A percentile compares a stretch with the other conserved stretches of the same genome.
These are phyloP conservation scores for Aspergillus sparsus DNA, from an alignment of 495 filamentous ascomycete species.

Conservation along the genomic window DNA sequence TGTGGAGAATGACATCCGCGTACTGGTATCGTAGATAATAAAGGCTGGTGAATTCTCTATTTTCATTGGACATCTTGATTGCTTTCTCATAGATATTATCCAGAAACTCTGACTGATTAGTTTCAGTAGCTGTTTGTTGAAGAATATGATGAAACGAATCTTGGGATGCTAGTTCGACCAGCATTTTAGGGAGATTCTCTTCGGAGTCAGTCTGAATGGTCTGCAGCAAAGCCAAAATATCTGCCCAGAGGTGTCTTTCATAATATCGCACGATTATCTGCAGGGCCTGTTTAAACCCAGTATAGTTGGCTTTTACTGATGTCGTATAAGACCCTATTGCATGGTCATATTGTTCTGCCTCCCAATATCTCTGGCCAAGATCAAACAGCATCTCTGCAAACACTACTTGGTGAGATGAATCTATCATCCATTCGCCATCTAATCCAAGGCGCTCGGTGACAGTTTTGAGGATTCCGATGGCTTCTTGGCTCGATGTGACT, in stretches of 20 bases:
- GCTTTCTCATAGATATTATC: conserved; percentile 34
- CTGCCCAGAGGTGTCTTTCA: conserved; percentile 25
- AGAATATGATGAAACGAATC: conserved; percentile 33
- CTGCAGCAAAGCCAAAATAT: conserved; percentile 34
- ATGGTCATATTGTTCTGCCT: conserved; percentile 28
- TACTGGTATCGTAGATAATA: conserved; percentile 27
- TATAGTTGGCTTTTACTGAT: conserved; percentile 15
- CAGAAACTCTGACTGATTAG: conserved; percentile 31
- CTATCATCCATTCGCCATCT: conserved; percentile 16
- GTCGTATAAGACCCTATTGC: conserved; percentile 16
- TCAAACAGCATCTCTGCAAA: conserved; percentile 26
- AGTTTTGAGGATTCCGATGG: conserved; percentile 27
- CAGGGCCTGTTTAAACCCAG: conserved; percentile 22
- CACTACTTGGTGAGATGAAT: not conserved
- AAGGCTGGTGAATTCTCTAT: conserved; percentile 17
- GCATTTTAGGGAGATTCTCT: conserved; percentile 22
- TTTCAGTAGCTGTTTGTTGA: conserved; percentile 29
- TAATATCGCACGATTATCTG: conserved; percentile 32
- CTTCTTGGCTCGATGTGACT: conserved; percentile 29
- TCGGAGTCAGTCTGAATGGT: conserved; percentile 26
- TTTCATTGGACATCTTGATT: conserved; percentile 26
- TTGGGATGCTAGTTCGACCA: conserved; percentile 29
- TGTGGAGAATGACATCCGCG: conserved; percentile 24
- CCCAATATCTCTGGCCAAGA: conserved; percentile 25
- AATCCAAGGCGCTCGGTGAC: conserved; percentile 8